phyloP scores from a whole-genome alignment of 78 protist species.

The Chrysochromulina parva region DNA sequence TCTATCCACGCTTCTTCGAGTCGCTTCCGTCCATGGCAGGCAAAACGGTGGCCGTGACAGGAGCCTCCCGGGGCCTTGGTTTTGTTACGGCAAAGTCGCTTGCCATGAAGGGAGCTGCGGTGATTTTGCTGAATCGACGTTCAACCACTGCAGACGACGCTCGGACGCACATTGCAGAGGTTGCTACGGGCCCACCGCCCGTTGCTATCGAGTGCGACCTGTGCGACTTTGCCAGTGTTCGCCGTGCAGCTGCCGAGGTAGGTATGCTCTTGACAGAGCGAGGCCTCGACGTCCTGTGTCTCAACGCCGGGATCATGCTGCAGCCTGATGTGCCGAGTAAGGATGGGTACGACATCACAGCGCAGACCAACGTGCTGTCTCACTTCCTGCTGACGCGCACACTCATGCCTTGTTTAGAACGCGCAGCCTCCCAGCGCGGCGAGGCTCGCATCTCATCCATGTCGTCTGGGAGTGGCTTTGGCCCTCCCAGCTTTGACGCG shows the following conservation, averaged over 20 bases:
- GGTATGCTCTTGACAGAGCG: too few species aligned
- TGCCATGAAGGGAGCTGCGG: too few species aligned
- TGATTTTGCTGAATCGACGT: too few species aligned
- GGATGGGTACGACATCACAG: slow-evolving; percentile 47
- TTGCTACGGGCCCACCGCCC: too few species aligned
- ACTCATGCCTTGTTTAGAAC: slow-evolving; percentile 25
- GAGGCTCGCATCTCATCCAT: slow-evolving; percentile 44
- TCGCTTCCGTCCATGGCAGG: too few species aligned
- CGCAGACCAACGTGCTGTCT: slow-evolving; percentile 43
- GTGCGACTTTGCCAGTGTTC: slow-evolving; percentile 11
- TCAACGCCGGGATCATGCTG: slow-evolving; percentile 61
- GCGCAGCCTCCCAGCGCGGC: slow-evolving; percentile 22
- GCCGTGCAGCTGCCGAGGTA: slow-evolving; percentile 17
- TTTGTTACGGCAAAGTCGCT: too few species aligned
- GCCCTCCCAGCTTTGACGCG: too few species aligned
- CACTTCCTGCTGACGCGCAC: slow-evolving; percentile 55
- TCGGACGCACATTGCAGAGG: too few species aligned
- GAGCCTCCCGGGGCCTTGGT: too few species aligned
- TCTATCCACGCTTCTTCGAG: too few species aligned
- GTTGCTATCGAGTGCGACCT: neutral
- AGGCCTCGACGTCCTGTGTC: slow-evolving; percentile 36
- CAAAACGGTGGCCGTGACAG: too few species aligned
- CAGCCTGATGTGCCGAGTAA: neutral
- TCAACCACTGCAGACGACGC: too few species aligned
- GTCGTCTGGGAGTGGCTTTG: neutral